Conservation (phyloP, 164 flowering plant species). For the Warburgia ugandensis region DNA sequence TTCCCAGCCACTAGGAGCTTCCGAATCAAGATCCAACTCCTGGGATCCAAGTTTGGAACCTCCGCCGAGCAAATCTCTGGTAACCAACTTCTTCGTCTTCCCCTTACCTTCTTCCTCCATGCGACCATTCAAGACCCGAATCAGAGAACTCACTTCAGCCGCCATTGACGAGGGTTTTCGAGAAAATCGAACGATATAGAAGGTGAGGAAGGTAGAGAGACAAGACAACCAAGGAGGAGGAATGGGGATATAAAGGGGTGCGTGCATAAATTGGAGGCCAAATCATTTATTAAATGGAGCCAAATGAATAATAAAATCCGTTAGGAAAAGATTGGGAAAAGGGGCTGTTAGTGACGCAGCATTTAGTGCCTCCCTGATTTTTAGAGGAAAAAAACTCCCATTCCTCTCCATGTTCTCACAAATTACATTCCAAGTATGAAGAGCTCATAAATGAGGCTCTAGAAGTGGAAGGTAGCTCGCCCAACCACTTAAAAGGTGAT, state of each 20-base stretch:
- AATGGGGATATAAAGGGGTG: background rate
- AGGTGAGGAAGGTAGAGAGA: background rate
- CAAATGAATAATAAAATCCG: too few relatives aligned
- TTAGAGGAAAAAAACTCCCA: too few relatives aligned
- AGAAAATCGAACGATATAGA: background rate
- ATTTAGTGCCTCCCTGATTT: slow-evolving; percentile 3
- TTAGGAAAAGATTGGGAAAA: background rate
- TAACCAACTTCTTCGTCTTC: slow-evolving; percentile 32
- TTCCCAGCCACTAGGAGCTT: slow-evolving; percentile 54
- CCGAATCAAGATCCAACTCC: slow-evolving; percentile 77
- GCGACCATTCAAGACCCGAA: background rate
- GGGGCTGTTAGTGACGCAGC: slow-evolving; percentile 1
- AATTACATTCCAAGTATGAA: too few relatives aligned
- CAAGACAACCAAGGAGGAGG: background rate
- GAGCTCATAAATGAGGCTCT: too few relatives aligned
- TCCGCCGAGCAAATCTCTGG: slow-evolving; percentile 66
- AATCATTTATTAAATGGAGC: background rate
- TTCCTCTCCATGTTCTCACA: too few relatives aligned
- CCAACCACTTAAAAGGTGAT: too few relatives aligned
- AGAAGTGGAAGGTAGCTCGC: too few relatives aligned
- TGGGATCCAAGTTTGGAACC: slow-evolving; percentile 27
- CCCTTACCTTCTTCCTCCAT: slow-evolving; percentile 7
- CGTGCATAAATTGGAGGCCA: background rate
- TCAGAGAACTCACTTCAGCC: slow-evolving; percentile 3
- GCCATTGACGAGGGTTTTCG: background rate